phyloP scores from a whole-genome alignment of 148 eudicot species.

The Nyssa sinensis region DNA sequence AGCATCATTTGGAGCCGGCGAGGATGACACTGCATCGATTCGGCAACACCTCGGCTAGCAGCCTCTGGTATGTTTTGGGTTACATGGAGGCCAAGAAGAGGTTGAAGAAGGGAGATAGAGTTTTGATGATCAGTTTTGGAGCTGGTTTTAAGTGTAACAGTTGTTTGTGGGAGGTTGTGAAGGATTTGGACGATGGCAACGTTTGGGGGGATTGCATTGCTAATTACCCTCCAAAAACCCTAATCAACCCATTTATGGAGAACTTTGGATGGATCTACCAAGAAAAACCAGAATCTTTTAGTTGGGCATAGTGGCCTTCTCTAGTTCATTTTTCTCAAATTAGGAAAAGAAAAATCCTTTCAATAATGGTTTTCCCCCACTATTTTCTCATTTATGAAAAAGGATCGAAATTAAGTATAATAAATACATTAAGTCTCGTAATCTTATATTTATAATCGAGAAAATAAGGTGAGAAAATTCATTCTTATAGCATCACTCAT shows the following conservation, averaged over 20 bases:
- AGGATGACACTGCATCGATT: slow-evolving; percentile 15
- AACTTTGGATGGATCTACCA: slow-evolving; percentile 17
- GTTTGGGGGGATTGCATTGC: slow-evolving; percentile 15
- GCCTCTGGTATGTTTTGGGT: slow-evolving; percentile 12
- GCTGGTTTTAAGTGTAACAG: slow-evolving; percentile 21
- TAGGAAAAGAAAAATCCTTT: no score
- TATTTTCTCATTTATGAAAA: no score
- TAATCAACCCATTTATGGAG: slow-evolving; percentile 9
- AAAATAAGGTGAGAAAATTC: no score
- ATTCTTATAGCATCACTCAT: no score
- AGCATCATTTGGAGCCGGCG: slow-evolving; percentile 13
- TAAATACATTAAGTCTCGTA: no score
- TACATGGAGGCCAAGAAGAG: slow-evolving; percentile 16
- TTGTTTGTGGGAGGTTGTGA: slow-evolving; percentile 17
- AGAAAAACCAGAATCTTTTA: background rate
- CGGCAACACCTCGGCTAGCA: slow-evolving; percentile 14
- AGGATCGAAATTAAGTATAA: no score
- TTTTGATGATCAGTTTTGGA: slow-evolving; percentile 21
- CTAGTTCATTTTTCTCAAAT: no score
- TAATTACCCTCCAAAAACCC: slow-evolving; percentile 4
- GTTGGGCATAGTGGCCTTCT: no score
- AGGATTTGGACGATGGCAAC: slow-evolving; percentile 10
- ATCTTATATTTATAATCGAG: no score
- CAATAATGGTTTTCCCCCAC: no score
- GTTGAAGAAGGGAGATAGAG: background rate